phyloP scores from a whole-genome alignment of 306 rosid species.

The Purshia tridentata region DNA sequence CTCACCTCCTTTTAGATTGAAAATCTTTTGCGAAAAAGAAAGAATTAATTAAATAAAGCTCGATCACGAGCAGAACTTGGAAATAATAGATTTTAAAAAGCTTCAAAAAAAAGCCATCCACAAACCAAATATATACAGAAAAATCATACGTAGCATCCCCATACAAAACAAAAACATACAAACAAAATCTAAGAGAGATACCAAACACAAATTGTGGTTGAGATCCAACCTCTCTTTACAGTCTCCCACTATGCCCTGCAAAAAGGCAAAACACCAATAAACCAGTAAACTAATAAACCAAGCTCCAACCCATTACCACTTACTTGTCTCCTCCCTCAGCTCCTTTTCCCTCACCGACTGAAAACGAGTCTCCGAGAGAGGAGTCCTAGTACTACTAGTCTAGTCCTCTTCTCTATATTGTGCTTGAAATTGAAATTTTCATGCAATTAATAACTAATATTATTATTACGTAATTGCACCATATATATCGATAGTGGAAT shows the following conservation, averaged over 20 bases:
- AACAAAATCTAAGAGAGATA: slow-evolving; percentile 51
- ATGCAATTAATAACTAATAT: background rate
- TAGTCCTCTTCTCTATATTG: background rate
- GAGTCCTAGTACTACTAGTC: background rate
- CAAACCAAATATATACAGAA: slow-evolving; percentile 30
- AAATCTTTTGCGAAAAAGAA: background rate
- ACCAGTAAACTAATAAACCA: slow-evolving; percentile 8
- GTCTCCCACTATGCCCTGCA: slow-evolving; percentile 28
- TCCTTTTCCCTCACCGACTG: too few species aligned
- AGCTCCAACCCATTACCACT: slow-evolving; percentile 18
- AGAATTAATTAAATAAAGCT: slow-evolving; percentile 30
- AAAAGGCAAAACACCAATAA: slow-evolving; percentile 30
- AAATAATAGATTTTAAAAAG: slow-evolving; percentile 21
- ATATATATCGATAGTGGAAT: background rate
- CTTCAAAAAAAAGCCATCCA: slow-evolving; percentile 61
- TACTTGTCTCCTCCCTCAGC: background rate
- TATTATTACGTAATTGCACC: background rate
- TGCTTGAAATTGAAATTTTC: background rate
- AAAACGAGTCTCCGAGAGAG: background rate
- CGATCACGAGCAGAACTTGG: slow-evolving; percentile 37
- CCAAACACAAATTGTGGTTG: slow-evolving; percentile 59
- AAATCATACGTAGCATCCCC: slow-evolving; percentile 33
- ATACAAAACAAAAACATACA: slow-evolving; percentile 47
- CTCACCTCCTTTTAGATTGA: background rate
- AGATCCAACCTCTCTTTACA: slow-evolving; percentile 37